Evolutionary conservation across 352 stramenopile genomes (phyloP), one percentile per base, ranked within the genome.

Genomic region (Pythium brassicae): DNA sequence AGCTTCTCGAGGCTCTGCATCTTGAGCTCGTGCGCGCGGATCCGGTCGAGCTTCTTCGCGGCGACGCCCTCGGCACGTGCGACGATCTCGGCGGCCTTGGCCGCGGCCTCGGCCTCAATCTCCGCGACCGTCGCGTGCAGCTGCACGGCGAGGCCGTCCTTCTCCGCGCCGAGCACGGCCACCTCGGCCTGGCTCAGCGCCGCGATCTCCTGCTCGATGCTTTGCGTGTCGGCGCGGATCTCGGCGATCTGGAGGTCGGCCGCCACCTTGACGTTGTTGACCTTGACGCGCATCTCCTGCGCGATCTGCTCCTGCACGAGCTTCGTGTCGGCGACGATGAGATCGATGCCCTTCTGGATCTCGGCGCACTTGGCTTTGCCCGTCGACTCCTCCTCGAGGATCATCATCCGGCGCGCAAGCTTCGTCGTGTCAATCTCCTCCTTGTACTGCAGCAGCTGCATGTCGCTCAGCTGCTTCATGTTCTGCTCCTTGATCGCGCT

Each of bases 371-470:
- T 69, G 25, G 68, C 67, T 25, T 74, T 77, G 25, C 72, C 72
- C 0, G 78, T 86, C 53, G 82, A 72, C 54, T 83, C 72, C 55
- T 89, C 78, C 47, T 93, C 76, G 47, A 82, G 69, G 14, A 77
- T 49, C 63, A 75, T 69, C 69, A 82, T 78, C 32, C 51, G 58
- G 15, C 76, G 76, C 34, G 73, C 69, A 10, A 87, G 53, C 48
- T 82, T 79, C 23, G 69, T 76, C 44, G 69, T 77, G 44, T 81
- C 69, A 39, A 80, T 78, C 65, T 78, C 71, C 46, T 80, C 70
- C 62, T 78, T 75, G 63, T 75, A 78, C 51, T 70, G 62, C n/a
- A 92, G 66, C 62, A 81, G 61, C 63, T 87, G 76, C 82, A 92
- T 87, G 62, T 84, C 77, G 59, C 70, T 80, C 61, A 87, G 77